Evolutionary conservation across 345 rosid genomes (phyloP).

Genomic region (Populus alba): DNA sequence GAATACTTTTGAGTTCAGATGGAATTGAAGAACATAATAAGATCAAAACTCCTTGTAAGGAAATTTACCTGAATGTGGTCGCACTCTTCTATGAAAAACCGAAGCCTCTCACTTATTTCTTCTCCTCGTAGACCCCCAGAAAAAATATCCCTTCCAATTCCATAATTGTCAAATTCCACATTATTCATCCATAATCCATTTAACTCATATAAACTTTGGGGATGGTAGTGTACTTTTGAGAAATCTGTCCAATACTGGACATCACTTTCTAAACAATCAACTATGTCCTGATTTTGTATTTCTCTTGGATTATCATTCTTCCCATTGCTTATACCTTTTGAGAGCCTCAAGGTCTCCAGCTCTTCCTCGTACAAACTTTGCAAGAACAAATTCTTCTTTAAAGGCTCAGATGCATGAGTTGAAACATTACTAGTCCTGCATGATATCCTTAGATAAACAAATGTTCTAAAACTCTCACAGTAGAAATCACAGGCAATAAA

Average conservation of each 20-base stretch:
- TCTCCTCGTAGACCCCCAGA: slow-evolving; percentile 60
- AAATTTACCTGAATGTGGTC: slow-evolving; percentile 78
- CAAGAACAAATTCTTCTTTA: slow-evolving; percentile 67
- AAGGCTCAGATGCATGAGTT: slow-evolving; percentile 53
- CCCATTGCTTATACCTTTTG: slow-evolving; percentile 18
- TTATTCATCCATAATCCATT: slow-evolving; percentile 62
- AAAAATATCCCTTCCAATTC: slow-evolving; percentile 72
- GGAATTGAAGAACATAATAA: neutral
- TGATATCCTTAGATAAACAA: neutral
- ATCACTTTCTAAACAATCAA: slow-evolving; percentile 55
- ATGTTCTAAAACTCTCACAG: neutral
- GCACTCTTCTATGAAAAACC: slow-evolving; percentile 85
- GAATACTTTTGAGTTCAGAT: neutral
- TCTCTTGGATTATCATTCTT: slow-evolving; percentile 33
- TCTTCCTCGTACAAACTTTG: slow-evolving; percentile 73
- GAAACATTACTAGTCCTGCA: slow-evolving; percentile 71
- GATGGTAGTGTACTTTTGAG: slow-evolving; percentile 88
- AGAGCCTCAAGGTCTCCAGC: slow-evolving; percentile 9
- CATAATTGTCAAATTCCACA: slow-evolving; percentile 67
- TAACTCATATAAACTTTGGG: slow-evolving; percentile 65
- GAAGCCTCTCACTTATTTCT: slow-evolving; percentile 75
- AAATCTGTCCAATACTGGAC: slow-evolving; percentile 91
- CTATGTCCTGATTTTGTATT: slow-evolving; percentile 68
- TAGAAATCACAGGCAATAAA: too few species aligned
- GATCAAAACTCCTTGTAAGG: neutral